Evolutionary conservation across 2,329 filamentous ascomycete genomes (phyloP), one percentile per base, ranked within the genome.

Genomic region (Fusarium newnesense): DNA sequence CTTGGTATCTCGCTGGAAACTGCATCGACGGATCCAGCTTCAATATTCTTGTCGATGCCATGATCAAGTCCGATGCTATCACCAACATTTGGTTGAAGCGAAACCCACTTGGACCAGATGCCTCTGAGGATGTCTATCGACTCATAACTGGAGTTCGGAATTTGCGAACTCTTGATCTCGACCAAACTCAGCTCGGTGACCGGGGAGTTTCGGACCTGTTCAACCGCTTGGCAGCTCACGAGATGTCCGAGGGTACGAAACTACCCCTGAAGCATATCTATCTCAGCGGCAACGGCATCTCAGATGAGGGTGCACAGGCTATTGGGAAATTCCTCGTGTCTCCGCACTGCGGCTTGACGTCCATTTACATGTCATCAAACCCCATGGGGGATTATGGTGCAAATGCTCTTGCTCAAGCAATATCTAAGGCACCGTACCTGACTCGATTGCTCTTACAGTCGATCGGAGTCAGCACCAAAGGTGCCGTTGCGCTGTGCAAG

Each of bases 1-100:
- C 87, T 37, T 89, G 86, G 87, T 88, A 88, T 73, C 81, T 89
- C 37, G 86, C 86, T 9, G 87, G 87, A 9, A 88, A 88, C 72
- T 87, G 85, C 76, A 87, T 89, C 68, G 83, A 87, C 56, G 79
- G 79, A 5, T 60, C 77, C 6, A 79, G 82, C 64, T 83, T 88
- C 76, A 77, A 76, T 32, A 70, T 80, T 4, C 80, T 88, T 4
- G 85, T 86, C 2, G 79, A 85, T 62, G 83, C 83, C 56, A 83
- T 87, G 82, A 71, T 84, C 19, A 79, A 78, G 30, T 86, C 85
- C 3, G 77, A 80, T 7, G 80, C 80, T 19, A 79, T 87, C 66
- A 86, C 85, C 26, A 87, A 86, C 69, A 76, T 88, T 53, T 89
- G 87, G 87, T 77, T 89, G 60, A 88, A 88, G 76, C 83, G 86